Evolutionary conservation across 2,329 filamentous ascomycete genomes (phyloP).

Genomic region (Monosporascus sp.): DNA sequence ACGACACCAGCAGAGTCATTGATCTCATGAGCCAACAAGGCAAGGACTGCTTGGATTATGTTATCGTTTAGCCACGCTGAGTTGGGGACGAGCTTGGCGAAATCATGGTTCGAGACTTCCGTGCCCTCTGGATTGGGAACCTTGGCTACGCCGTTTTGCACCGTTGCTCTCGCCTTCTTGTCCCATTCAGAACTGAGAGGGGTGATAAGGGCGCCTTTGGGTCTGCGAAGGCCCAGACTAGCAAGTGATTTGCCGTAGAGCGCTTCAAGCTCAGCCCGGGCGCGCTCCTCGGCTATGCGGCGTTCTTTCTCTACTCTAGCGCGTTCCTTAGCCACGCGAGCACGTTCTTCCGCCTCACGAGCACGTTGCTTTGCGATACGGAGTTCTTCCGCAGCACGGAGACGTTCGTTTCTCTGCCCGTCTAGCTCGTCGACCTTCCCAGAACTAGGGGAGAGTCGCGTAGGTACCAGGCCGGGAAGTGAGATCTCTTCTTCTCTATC

Average conservation of each 20-base stretch:
- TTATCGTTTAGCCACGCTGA: constrained; percentile 72
- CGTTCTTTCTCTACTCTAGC: background rate
- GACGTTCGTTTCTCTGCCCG: constrained; percentile 4
- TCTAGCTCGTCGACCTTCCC: constrained; percentile 11
- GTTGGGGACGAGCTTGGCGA: constrained; percentile 53
- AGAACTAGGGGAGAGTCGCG: constrained; percentile 4
- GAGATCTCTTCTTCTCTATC: constrained; percentile 15
- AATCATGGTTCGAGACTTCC: constrained; percentile 52
- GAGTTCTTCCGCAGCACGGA: constrained; percentile 6
- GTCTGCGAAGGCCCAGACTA: constrained; percentile 16
- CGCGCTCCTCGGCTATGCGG: constrained; percentile 5
- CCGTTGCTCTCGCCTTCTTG: constrained; percentile 11
- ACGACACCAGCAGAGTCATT: constrained; percentile 52
- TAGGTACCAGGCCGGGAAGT: constrained; percentile 15
- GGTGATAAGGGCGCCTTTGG: constrained; percentile 14
- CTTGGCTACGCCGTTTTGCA: constrained; percentile 1
- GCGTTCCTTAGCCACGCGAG: no score
- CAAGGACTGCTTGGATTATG: constrained; percentile 63
- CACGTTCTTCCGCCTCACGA: background rate
- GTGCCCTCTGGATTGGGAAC: constrained; percentile 40
- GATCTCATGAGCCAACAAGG: constrained; percentile 53
- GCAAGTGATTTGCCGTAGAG: no score
- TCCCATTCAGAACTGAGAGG: constrained; percentile 17
- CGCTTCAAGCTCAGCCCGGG: background rate
- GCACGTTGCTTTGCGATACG: background rate